Evolutionary conservation across 1,284 basidiomycete species (phyloP), one percentile per base, ranked within the genome.

Genomic region (Blastosporella zonata): DNA sequence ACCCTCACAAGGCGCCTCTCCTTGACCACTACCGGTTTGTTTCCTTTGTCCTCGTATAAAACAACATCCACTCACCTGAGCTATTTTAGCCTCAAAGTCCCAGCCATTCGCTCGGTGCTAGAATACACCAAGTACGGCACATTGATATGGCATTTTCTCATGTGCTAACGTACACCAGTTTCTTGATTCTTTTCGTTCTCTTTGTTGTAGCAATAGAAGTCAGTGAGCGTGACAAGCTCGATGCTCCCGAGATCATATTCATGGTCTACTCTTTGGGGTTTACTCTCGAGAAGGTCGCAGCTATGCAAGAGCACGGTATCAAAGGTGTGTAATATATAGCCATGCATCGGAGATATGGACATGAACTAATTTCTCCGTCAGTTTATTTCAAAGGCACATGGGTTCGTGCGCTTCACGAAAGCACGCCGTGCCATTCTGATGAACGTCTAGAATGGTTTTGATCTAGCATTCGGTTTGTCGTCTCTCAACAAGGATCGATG

Each of bases 281-380:
- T 65, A 83, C 89, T 0, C 72, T 97, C 3, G 94, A 97, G 65
- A 96, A 95, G 64, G 72, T 94, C 10, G 94, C 94, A 7, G 87
- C 93, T 2, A 90, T 96, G 81, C 90, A 96, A 63, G 94, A 97
- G 64, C 93, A 94, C 62, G 93, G 94, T 0, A 80, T 96, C 45
- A 84, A 80, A 78, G 86, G 89, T 81, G 27, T 49, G 38, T 10
- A 22, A 10, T 5, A 10, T 23, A 25, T 38, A 51, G 50, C 50
- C 21, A 3, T 18, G 12, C 36, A 21, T 22, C 20, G 34, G 2
- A 17, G 3, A 1, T 18, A 2, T 0, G 17, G 6, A 25, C n/a
- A 1, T 15, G 33, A 36, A 27, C 15, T 27, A 5, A 27, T 36
- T 39, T 45, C 8, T 18, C 34, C 34, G 20, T 22, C 21, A 88